Conservation (phyloP, 2,329 filamentous ascomycete species). For the Fusarium guadeloupense region DNA sequence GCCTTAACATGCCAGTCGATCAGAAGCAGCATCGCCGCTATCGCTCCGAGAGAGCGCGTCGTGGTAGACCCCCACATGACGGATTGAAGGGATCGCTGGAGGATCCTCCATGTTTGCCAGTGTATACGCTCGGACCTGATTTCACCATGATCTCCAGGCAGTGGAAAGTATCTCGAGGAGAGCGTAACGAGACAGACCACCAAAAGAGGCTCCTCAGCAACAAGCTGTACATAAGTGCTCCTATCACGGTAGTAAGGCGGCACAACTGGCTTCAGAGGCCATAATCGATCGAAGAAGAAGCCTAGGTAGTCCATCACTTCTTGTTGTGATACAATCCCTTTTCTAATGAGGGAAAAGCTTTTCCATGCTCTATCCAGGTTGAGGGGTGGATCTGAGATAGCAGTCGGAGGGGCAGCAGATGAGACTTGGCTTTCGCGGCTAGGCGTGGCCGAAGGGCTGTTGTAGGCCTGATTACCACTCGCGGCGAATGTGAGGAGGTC, state of each 20-base stretch:
- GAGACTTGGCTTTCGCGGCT: neutral
- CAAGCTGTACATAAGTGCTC: neutral
- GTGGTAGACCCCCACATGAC: conserved; percentile 28
- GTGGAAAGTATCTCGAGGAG: conserved; percentile 17
- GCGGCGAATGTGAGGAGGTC: conserved; percentile 24
- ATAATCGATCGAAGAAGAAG: conserved; percentile 22
- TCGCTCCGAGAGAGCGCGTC: conserved; percentile 15
- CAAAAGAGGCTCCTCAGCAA: conserved; percentile 17
- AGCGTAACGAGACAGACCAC: conserved; percentile 18
- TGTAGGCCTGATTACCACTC: neutral
- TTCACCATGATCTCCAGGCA: conserved; percentile 11
- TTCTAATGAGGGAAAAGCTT: conserved; percentile 12
- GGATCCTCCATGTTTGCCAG: conserved; percentile 25
- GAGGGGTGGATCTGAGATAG: neutral
- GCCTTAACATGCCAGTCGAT: conserved; percentile 31
- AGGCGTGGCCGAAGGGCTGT: neutral
- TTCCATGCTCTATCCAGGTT: conserved; percentile 2
- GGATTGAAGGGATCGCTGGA: conserved; percentile 14
- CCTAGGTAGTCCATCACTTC: conserved; percentile 14
- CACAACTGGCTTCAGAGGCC: conserved; percentile 25
- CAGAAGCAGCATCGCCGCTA: conserved; percentile 21
- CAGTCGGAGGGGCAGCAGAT: neutral
- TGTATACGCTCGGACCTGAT: conserved; percentile 27
- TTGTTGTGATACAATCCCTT: conserved; percentile 19
- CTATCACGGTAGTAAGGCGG: conserved; percentile 16